Evolutionary conservation across 2,329 filamentous ascomycete species (phyloP), one percentile per base, ranked within the genome.

Genomic region (Sclerotinia spermophila): DNA sequence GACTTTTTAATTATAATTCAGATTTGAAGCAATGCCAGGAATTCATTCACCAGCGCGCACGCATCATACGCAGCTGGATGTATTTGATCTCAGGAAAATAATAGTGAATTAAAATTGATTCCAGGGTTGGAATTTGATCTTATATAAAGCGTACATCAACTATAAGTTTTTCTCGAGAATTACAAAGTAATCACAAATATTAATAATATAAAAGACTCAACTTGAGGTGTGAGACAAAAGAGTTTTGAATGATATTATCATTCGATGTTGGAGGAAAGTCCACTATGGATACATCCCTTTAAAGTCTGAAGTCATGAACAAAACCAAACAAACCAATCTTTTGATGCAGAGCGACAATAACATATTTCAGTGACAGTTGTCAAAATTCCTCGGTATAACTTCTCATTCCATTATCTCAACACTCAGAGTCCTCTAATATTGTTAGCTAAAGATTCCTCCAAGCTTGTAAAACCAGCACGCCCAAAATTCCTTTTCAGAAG

Each of bases 401-500:
- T 21, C 45, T 6, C 10, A 19, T 38, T 10, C 11, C 5, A 15
- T 53, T n/a, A 24, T 53, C 33, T 8, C 7, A 11, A 15, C 21
- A 53, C 17, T 67, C 30, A 70, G 0, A 67, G 51, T 5, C 44
- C 69, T 53, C 55, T 45, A 35, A 70, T 44, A 27, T 67, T 70
- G 10, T 67, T 70, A 19, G 42, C 24, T n/a, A 70, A 67, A 53
- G 62, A 60, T 45, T 67, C 62, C n/a, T 67, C 53, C 35, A 70
- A 53, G 24, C 53, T 67, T 17, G 69, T 70, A 21, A 66, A 70
- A 5, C 62, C 69, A 58, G 42, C 10, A 19, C 40, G 51, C 11
- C 72, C 71, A 30, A 73, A 72, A 53, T 71, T 71, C 11, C 51
- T 58, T 45, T 71, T 74, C 51, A 76, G 61, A 30, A 78, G 38